These are phyloP conservation scores for Penicillium alfredii DNA, from an alignment of 495 filamentous ascomycete genomes.

Conservation along the genomic window DNA sequence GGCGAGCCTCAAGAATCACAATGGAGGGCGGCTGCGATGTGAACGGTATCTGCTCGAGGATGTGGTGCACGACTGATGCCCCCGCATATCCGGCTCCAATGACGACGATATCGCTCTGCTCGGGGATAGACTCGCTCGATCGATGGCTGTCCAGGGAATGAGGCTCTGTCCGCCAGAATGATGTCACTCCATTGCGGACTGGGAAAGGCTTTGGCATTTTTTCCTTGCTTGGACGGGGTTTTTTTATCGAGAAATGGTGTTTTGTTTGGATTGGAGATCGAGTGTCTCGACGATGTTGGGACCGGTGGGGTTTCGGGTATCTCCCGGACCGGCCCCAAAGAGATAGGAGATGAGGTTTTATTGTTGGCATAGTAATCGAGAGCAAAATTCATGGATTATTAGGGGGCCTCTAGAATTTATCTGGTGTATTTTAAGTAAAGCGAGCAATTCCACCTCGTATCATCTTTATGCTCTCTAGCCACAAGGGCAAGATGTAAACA, in stretches of 20 bases:
- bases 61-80: slow-evolving; percentile 56
- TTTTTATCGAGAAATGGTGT: too few relatives aligned
- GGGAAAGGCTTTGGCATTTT: slow-evolving; percentile 25
- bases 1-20: slow-evolving; percentile 73
- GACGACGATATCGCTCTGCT: slow-evolving; percentile 58
- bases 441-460: too few relatives aligned
- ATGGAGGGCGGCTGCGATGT: slow-evolving; percentile 37
- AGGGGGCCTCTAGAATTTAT: background rate
- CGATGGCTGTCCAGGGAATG: slow-evolving; percentile 49
- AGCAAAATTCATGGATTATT: background rate
- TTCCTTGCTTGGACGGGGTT: too few relatives aligned
- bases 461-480: background rate
- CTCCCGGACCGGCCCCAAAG: too few relatives aligned
- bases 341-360: too few relatives aligned
- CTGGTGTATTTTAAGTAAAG: background rate
- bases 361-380: too few relatives aligned
- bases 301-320: too few relatives aligned
- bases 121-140: slow-evolving; percentile 58
- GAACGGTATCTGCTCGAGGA: slow-evolving; percentile 40
- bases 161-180: slow-evolving; percentile 69
- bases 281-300: too few relatives aligned
- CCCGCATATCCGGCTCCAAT: slow-evolving; percentile 71
- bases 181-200: slow-evolving; percentile 49
- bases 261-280: too few relatives aligned
- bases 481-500: background rate